Evolutionary conservation across 1,139 yeast genomes (phyloP), one percentile per base, ranked within the genome.

Genomic region (Lodderomyces orthopsilosis): DNA sequence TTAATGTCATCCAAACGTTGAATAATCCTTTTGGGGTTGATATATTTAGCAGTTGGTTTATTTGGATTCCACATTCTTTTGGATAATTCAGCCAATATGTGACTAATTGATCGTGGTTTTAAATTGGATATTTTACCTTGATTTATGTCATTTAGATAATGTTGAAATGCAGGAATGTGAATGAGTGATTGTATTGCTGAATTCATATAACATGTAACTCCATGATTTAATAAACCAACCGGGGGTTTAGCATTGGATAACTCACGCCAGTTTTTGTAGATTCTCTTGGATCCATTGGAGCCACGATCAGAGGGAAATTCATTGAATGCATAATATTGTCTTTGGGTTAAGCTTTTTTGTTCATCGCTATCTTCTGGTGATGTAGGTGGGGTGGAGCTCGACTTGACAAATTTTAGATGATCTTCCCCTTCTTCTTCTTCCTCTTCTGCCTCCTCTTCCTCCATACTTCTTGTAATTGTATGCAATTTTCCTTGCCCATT

Each of bases 171-270:
- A 2, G 98, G 98, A 17, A 90, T 80, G 57, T 93, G 98, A 35
- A 91, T 63, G 68, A 93, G 68, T 1, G 95, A 82, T 65, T 93
- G 98, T 37, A 93, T 83, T 2, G 97, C 98, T 2, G 96, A 84
- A 62, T 93, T 93, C 81, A 93, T 90, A 63, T 91, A 93, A 61
- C 98, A 93, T 3, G 98, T 93, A 36, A 93, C 98, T 23, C 98
- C 98, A 51, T 85, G 91, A 61, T 93, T 93, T 45, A 87, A 65
- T 43, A 93, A 70, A 0, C 98, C 98, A 21, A 83, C 70, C 1
- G 97, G 95, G 44, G 62, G 63, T 26, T 57, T 56, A 7, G 27
- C 26, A 7, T 53, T 55, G 38, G 66, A 55, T 34, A 51, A 64
- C 58, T 49, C 70, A 45, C 81, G 72, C 88, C 93, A 84, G 51